Conservation (phyloP, 129 eudicot genomes). For the Flaveria brownii region DNA sequence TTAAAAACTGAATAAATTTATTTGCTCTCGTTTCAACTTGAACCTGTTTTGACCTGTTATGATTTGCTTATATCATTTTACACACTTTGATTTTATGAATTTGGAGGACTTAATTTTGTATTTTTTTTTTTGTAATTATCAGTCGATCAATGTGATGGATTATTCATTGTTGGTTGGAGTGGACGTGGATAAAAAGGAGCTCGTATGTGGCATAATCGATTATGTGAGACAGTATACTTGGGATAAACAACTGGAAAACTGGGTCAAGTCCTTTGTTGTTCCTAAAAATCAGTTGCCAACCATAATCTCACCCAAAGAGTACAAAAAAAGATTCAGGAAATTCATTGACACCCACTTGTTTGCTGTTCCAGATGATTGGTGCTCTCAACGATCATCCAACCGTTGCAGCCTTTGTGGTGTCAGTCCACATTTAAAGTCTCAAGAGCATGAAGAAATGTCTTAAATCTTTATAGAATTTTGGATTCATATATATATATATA, state of each 20-base stretch:
- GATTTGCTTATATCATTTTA: not conserved
- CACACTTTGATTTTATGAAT: not conserved
- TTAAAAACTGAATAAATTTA: not conserved
- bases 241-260: constrained; percentile 84
- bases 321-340: constrained; percentile 71
- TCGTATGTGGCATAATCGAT: constrained; percentile 83
- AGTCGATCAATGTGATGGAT: constrained; percentile 81
- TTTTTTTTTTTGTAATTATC: not conserved
- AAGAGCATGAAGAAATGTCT: constrained; percentile 21
- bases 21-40: not conserved
- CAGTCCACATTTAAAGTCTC: constrained; percentile 28
- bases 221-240: constrained; percentile 79
- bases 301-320: constrained; percentile 70
- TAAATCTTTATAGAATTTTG: constrained; percentile 26
- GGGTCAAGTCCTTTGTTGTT: constrained; percentile 82
- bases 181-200: constrained; percentile 55
- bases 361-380: constrained; percentile 78
- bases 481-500: constrained; percentile 24
- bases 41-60: not conserved
- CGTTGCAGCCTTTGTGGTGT: constrained; percentile 45
- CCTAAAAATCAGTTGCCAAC: constrained; percentile 77
- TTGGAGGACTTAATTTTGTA: not conserved
- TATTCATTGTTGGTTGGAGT: constrained; percentile 88
- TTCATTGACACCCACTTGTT: constrained; percentile 67
- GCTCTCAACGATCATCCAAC: constrained; percentile 52